Percentiles rank a stretch among this genome's conserved stretches.
phyloP scores from a whole-genome alignment of 306 rosid species.

The Fagus sylvatica region DNA sequence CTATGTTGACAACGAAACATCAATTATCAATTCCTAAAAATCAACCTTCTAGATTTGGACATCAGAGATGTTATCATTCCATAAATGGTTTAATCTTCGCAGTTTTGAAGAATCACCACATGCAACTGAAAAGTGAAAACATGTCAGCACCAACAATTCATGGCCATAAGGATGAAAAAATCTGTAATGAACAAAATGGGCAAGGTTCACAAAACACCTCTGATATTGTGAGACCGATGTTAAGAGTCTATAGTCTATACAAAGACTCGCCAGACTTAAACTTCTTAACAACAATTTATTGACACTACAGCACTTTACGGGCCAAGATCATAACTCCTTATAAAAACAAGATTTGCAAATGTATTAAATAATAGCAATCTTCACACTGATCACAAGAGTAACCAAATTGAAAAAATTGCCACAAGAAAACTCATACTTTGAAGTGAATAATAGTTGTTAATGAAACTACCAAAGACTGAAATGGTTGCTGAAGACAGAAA shows the following conservation, averaged over 20 bases:
- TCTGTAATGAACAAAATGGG: background rate
- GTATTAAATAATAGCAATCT: background rate
- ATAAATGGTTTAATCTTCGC: too few species aligned
- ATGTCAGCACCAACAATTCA: too few species aligned
- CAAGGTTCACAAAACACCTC: background rate
- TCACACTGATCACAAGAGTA: background rate
- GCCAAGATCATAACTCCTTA: background rate
- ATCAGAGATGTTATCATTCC: background rate
- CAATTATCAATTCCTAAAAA: background rate
- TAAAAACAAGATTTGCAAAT: background rate
- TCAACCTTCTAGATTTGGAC: background rate
- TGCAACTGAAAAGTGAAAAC: too few species aligned
- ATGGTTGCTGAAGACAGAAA: constrained; percentile 11
- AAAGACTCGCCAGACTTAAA: background rate
- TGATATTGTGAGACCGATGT: background rate
- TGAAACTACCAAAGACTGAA: constrained; percentile 8
- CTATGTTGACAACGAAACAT: too few species aligned
- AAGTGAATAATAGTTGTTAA: too few species aligned
- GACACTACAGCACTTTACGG: background rate
- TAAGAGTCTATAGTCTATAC: background rate
- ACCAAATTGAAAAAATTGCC: background rate
- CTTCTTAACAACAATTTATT: background rate
- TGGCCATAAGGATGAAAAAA: too few species aligned
- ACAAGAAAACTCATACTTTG: constrained; percentile 1
- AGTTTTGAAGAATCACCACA: too few species aligned